A percentile compares a stretch with the other conserved stretches of the same genome.
Evolutionary conservation across 108 stramenopile genomes (phyloP).

Genomic region (Mediolabrus comicus): DNA sequence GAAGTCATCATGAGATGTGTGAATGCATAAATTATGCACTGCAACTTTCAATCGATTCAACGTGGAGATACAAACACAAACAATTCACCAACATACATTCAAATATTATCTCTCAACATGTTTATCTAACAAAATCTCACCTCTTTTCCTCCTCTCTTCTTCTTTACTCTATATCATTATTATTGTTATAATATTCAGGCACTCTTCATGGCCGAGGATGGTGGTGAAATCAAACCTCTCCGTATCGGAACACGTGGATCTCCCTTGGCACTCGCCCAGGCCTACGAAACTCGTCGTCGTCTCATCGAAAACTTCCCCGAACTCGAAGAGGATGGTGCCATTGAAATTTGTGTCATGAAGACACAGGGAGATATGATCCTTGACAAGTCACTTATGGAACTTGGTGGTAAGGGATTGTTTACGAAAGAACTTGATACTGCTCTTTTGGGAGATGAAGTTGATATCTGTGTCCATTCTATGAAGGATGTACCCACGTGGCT

Average conservation of each 20-base stretch:
- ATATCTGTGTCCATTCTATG: constrained; percentile 99
- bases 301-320: constrained; percentile 93
- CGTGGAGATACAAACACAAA: no score
- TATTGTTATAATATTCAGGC: no score
- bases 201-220: constrained; percentile 77
- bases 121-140: neutral
- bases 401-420: constrained; percentile 99
- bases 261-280: constrained; percentile 97
- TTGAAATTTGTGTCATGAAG: constrained; percentile 98
- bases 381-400: constrained; percentile 98
- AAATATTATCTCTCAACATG: constrained; percentile 5
- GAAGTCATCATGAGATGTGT: no score
- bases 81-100: no score
- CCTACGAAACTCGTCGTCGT: constrained; percentile 92
- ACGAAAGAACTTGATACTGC: constrained; percentile 99
- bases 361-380: constrained; percentile 99
- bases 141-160: constrained; percentile 5
- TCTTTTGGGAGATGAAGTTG: constrained; percentile 94
- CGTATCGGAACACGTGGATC: constrained; percentile 98
- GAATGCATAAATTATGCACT: no score
- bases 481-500: constrained; percentile 99
- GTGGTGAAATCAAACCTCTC: constrained; percentile 64
- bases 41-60: no score
- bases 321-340: constrained; percentile 90
- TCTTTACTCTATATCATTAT: neutral